Evolutionary conservation across 192 early-diverging fungal genomes (phyloP), one percentile per base, ranked within the genome.

Genomic region (Coemansia sp.): DNA sequence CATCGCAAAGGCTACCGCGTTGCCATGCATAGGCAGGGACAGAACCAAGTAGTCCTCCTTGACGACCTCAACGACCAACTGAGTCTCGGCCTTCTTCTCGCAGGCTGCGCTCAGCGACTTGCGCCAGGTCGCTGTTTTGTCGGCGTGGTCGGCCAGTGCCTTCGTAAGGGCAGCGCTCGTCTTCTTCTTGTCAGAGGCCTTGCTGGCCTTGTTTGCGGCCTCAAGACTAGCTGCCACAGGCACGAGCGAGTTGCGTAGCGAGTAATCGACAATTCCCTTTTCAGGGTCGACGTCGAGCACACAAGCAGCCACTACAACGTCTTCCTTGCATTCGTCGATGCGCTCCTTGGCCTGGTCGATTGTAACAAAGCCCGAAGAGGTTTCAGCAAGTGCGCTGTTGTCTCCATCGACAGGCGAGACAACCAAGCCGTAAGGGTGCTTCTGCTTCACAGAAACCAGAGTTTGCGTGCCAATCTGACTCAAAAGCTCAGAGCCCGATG

Each of bases 41-140:
- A 92, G 59, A 27, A 95, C 85, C 24, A 88, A 55, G 64, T 95
- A 95, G 69, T 90, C 89, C 30, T 93, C 86, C 80, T 94, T 95
- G 61, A 95, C 85, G 12, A 92, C 62, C 64, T 91, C 87, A 39
- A 95, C 85, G 24, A 85, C 76, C 27, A 86, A 79, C 30, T 90
- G 89, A 3, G 71, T 75, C 35, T 39, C 47, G 8, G 60, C n/a
- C 37, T 67, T 56, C 52, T 71, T 67, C 32, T 61, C 12, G 38
- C 64, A 74, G 7, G 74, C 73, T 18, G 64, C 43, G 44, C 76
- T 72, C 18, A 82, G 68, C 45, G 78, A 74, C 38, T 75, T 71
- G 27, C 63, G 64, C 18, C 71, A 52, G 5, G 43, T 41, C 11
- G 56, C 59, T 3, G 69, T 53, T 56, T 83, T 71, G 20, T 59